Evolutionary conservation across 2,329 filamentous ascomycete genomes (phyloP).

Genomic region (Aureobasidium sp.): DNA sequence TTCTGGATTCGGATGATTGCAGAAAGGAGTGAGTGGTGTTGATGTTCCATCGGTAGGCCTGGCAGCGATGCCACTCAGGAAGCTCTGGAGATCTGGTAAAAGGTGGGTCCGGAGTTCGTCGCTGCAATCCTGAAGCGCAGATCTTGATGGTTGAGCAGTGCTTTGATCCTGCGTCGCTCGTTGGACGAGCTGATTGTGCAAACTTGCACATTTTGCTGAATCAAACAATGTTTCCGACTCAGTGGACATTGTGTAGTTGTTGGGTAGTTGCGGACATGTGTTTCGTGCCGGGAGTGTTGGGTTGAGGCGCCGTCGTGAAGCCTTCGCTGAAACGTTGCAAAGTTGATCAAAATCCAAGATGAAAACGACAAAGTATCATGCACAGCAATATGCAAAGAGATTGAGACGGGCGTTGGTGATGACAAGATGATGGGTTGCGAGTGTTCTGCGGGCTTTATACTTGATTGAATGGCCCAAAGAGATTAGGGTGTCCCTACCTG

Average conservation of each 20-base stretch:
- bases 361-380: too few relatives aligned
- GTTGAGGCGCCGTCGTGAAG: not conserved
- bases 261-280: too few relatives aligned
- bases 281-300: too few relatives aligned
- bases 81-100: not conserved
- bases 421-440: too few relatives aligned
- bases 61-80: not conserved
- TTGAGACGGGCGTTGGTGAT: too few relatives aligned
- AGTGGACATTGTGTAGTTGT: not conserved
- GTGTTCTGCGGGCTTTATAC: too few relatives aligned
- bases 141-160: not conserved
- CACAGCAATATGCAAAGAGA: too few relatives aligned
- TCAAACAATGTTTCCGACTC: not conserved
- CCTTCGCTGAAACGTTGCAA: not conserved
- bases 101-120: not conserved
- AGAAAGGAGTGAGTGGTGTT: not conserved
- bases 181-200: not conserved
- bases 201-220: not conserved
- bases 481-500: too few relatives aligned
- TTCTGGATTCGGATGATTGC: not conserved
- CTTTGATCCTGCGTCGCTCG: not conserved
- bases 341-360: too few relatives aligned
- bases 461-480: too few relatives aligned
- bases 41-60: not conserved
- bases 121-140: not conserved